phyloP scores from a whole-genome alignment of 441 rosid genomes.

The Isatis lusitanica region DNA sequence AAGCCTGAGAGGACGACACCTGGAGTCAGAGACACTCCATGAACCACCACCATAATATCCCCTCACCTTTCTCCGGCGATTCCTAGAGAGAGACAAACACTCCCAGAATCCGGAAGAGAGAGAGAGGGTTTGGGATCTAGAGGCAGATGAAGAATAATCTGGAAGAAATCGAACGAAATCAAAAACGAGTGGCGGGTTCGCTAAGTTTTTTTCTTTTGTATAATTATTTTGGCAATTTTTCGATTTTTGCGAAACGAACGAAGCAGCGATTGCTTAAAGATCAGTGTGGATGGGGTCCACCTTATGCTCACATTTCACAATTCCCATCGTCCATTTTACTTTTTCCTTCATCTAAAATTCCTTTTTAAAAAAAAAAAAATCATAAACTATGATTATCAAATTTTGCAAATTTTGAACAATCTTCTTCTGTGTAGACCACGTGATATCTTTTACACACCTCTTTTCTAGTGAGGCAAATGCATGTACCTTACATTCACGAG shows the following conservation, averaged over 20 bases:
- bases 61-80: conserved; percentile 20
- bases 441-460: background rate
- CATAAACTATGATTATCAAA: background rate
- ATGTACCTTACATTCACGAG: conserved; percentile 2
- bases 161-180: conserved; percentile 1
- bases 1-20: conserved; percentile 27
- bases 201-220: background rate
- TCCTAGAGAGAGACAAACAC: background rate
- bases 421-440: background rate
- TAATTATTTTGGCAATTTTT: background rate
- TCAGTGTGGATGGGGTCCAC: conserved; percentile 34
- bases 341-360: background rate
- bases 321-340: conserved; percentile 34
- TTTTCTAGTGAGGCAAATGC: background rate
- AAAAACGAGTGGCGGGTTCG: conserved; percentile 32
- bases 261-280: conserved; percentile 34
- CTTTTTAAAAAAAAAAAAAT: no score
- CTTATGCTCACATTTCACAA: background rate
- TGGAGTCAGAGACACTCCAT: conserved; percentile 35
- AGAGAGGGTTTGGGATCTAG: conserved; percentile 12
- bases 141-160: background rate
- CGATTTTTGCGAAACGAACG: conserved; percentile 22
- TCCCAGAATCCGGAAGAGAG: no score
- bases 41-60: conserved; percentile 38
- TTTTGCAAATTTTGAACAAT: background rate